Evolutionary conservation across 2,329 filamentous ascomycete genomes (phyloP), one percentile per base, ranked within the genome.

Genomic region (Stromatinia cepivora): DNA sequence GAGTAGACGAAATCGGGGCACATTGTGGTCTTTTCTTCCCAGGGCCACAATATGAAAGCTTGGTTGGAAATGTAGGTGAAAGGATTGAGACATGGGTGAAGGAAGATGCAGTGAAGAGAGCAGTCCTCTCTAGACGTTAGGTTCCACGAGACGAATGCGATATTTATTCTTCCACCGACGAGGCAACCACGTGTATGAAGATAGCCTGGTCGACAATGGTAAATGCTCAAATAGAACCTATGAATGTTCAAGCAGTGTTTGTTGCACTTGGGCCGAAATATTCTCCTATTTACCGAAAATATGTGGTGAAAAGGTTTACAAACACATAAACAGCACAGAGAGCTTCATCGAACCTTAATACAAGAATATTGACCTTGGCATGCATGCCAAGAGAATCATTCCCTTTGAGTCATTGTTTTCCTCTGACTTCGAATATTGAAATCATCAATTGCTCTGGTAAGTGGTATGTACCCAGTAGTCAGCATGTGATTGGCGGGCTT

Each of bases 11-110:
- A 79, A 91, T 97, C 0, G 89, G 87, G 9, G 94, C 93, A 13
- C 93, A 97, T 78, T 94, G 92, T 71, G 90, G 91, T 0, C 81
- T 97, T 65, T 97, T 97, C 81, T 87, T 92, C 17, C 81, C 88
- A 0, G 89, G 90, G 9, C 84, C 88, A 70, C 89, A 92, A 69
- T 94, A 95, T 76, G 90, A 93, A 75, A 81, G 81, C 72, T 81
- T 94, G n/a, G 88, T 94, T n/a, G 89, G 89, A 0, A 90, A 94
- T 78, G 89, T 92, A 3, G 89, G 87, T 4, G 84, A 84, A 42
- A 82, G 87, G 70, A 86, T 95, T 69, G 84, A 88, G 72, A 82
- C 82, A 25, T 95, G 92, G 92, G 86, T 93, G 5, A 81, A 86
- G 39, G 89, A 90, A 61, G 88, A 90, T 74, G 80, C 80, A 48